These are phyloP conservation scores for Heteromeles arbutifolia DNA, from an alignment of 306 rosid genomes.

Conservation along the genomic window DNA sequence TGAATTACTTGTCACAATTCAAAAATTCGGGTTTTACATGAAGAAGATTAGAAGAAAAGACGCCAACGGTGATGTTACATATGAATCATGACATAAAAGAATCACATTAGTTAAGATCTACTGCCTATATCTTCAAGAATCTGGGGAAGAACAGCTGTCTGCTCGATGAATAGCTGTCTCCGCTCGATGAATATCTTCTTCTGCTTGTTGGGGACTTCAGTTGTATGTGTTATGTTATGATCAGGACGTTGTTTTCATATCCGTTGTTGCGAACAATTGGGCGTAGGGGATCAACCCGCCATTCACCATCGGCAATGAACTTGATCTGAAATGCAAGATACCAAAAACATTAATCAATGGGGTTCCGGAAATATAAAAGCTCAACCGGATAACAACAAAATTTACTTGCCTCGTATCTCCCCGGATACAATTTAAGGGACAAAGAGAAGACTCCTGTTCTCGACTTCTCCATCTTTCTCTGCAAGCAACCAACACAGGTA, in stretches of 20 bases:
- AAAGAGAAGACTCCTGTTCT: constrained; percentile 58
- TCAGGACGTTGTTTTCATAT: constrained; percentile 56
- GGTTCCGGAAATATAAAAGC: background rate
- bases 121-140: background rate
- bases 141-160: background rate
- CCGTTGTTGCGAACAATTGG: constrained; percentile 53
- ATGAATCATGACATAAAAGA: constrained; percentile 22
- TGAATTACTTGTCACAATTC: background rate
- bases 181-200: background rate
- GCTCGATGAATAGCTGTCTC: background rate
- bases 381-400: background rate
- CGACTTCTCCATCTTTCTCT: constrained; percentile 79
- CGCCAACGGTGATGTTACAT: constrained; percentile 2
- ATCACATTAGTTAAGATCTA: constrained; percentile 17
- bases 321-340: constrained; percentile 49
- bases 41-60: background rate
- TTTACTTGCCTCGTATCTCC: constrained; percentile 73
- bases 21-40: background rate
- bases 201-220: background rate
- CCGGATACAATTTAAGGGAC: constrained; percentile 76
- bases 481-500: constrained; percentile 22
- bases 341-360: background rate
- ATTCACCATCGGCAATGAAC: constrained; percentile 88
- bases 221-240: constrained; percentile 27
- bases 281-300: constrained; percentile 82